These are phyloP conservation scores for Boletus tylopilopsis DNA, from an alignment of 768 basidiomycete genomes.

Conservation along the genomic window DNA sequence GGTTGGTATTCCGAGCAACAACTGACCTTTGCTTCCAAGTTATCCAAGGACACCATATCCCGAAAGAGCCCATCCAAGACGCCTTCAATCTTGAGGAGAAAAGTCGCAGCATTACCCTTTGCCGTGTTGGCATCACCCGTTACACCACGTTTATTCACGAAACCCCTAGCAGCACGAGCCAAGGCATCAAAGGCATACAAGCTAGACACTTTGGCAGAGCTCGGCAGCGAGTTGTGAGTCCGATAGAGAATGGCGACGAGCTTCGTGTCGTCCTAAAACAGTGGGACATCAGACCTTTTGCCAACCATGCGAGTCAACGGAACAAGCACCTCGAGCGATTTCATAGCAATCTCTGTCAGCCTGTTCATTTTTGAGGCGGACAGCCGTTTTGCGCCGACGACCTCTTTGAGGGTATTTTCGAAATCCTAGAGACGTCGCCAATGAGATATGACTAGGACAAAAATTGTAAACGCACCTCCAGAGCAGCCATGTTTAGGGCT, in stretches of 20 bases:
- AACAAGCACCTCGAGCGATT: conserved; percentile 66
- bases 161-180: conserved; percentile 72
- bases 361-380: conserved; percentile 82
- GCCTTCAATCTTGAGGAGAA: conserved; percentile 86
- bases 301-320: neutral
- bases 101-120: conserved; percentile 74
- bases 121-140: conserved; percentile 51
- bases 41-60: conserved; percentile 70
- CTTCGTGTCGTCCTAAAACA: conserved; percentile 73
- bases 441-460: conserved; percentile 3
- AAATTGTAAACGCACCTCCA: conserved; percentile 33
- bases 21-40: conserved; percentile 85
- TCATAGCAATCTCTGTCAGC: conserved; percentile 74
- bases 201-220: conserved; percentile 73
- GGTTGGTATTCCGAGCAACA: neutral
- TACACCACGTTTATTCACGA: conserved; percentile 61
- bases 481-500: conserved; percentile 35
- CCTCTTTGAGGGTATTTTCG: conserved; percentile 73
- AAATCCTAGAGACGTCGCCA: conserved; percentile 57
- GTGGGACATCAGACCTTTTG: neutral
- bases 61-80: conserved; percentile 85
- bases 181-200: conserved; percentile 94
- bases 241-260: conserved; percentile 87
- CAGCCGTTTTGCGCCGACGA: conserved; percentile 78
- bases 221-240: conserved; percentile 75